Base-by-base conservation (phyloP, 106 monocot species). In the Cymbidium sinense region DNA sequence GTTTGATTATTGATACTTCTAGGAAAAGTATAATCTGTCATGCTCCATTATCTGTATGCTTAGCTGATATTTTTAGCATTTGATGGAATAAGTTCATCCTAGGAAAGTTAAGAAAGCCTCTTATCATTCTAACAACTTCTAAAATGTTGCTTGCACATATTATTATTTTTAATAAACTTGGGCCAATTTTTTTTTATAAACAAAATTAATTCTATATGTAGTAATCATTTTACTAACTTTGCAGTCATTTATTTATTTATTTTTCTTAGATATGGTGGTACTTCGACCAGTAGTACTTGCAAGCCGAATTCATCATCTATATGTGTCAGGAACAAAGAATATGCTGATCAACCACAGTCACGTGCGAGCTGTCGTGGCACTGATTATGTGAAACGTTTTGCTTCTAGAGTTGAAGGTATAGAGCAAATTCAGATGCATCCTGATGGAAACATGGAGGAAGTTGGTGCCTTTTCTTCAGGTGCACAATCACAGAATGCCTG, bases 181-280 rank as follows among this genome's bases (percentile, higher is more conserved):
- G 54, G 20, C 17, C 54, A 54, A 54, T 15, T 58, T 58, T 58
- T 25, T 4, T 21, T 58, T 23, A 58, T 23, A 58, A 4, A 58
- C n/a, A 58, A 4, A 58, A n/a, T 58, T 58, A 23, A 58, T 58
- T 58, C 23, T 58, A 58, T 0, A 2, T 23, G 23, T 58, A n/a
- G 18, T 54, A 54, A 19, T 54, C 20, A 33, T 7, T 17, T 55
- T 74, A 61, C 9, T 73, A 23, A 73, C 25, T 34, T 51, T 50
- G 10, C 18, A 30, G 7, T 43, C 21, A 74, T 74, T 29, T 50
- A 21, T 81, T 67, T 77, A n/a, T n/a, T n/a, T n/a, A n/a, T 64
- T 47, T 62, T 61, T 62, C 72, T 34, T 76, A 94, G 93, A 80
- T 94, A 94, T 84, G 85, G 70, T 67, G 73, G 85, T 36, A 84